Evolutionary conservation across 2,329 filamentous ascomycete species (phyloP).

Genomic region (Penicillium olsonii): DNA sequence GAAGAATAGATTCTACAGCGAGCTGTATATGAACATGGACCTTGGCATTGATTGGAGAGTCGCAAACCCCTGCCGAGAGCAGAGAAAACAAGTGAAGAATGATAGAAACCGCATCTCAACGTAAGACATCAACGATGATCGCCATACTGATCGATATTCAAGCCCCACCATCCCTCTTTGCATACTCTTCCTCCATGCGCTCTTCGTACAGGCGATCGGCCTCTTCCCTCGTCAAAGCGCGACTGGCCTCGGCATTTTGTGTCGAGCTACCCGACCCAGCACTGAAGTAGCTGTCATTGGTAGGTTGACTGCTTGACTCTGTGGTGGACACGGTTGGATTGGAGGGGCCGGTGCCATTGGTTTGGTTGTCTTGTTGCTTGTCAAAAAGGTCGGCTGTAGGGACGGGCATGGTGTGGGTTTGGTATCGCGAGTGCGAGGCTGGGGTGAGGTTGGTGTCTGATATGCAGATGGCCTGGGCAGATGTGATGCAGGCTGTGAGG

Average conservation of each 20-base stretch:
- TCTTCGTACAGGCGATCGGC: constrained; percentile 48
- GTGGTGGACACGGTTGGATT: constrained; percentile 1
- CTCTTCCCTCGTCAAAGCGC: constrained; percentile 42
- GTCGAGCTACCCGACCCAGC: constrained; percentile 20
- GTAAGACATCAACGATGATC: too few species aligned
- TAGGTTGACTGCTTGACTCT: constrained; percentile 1
- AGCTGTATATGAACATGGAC: too few species aligned
- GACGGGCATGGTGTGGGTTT: constrained; percentile 20
- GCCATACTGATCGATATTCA: constrained; percentile 20
- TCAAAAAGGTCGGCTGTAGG: constrained; percentile 22
- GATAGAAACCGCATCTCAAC: too few species aligned
- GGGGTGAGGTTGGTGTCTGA: too few species aligned
- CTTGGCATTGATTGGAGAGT: too few species aligned
- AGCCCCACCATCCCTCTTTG: constrained; percentile 48
- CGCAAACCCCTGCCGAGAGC: too few species aligned
- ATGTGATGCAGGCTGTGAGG: neutral
- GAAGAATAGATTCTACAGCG: too few species aligned
- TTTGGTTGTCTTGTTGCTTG: constrained; percentile 18
- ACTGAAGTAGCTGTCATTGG: constrained; percentile 16
- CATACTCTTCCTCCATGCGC: constrained; percentile 51
- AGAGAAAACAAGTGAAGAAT: neutral
- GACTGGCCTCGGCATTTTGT: constrained; percentile 21
- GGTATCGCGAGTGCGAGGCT: too few species aligned
- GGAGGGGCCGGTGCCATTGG: constrained; percentile 11
- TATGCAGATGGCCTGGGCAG: neutral